Conservation (phyloP, 2,329 filamentous ascomycete species). For the Fusarium kyushuense region DNA sequence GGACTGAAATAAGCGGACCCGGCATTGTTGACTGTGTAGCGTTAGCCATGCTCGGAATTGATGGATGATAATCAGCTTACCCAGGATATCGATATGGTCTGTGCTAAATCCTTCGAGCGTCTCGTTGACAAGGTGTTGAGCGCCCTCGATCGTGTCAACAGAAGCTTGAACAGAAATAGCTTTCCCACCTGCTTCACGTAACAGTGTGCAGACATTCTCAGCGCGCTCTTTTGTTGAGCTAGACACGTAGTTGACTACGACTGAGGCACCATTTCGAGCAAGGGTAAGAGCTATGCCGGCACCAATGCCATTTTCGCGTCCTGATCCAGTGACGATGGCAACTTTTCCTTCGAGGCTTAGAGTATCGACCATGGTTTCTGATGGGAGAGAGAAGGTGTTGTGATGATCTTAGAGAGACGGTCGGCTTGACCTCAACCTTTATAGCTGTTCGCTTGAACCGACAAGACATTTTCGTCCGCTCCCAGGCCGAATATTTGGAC, state of each 20-base stretch:
- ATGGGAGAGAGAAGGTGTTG: accelerated
- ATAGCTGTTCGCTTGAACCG: no score
- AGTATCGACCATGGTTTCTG: constrained; percentile 44
- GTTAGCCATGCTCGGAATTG: neutral
- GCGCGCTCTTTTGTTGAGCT: constrained; percentile 50
- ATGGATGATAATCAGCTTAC: constrained; percentile 38
- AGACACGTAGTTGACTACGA: constrained; percentile 57
- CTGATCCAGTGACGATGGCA: constrained; percentile 61
- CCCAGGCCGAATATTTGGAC: neutral
- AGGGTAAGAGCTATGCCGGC: constrained; percentile 57
- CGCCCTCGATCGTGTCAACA: constrained; percentile 51
- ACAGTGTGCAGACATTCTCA: constrained; percentile 44
- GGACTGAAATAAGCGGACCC: constrained; percentile 39
- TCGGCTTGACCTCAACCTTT: accelerated
- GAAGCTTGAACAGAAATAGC: constrained; percentile 52
- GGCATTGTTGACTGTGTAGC: constrained; percentile 55
- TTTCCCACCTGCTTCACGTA: constrained; percentile 49
- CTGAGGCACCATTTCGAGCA: constrained; percentile 57
- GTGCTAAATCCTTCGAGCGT: constrained; percentile 52
- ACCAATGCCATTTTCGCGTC: constrained; percentile 59
- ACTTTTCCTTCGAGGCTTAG: constrained; percentile 57
- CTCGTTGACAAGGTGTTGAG: constrained; percentile 50
- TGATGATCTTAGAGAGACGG: neutral
- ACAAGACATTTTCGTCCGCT: neutral
- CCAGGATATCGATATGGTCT: constrained; percentile 57